These are phyloP conservation scores for Pleurotus salmoneostramineus DNA, from an alignment of 768 basidiomycete species.

Conservation along the genomic window DNA sequence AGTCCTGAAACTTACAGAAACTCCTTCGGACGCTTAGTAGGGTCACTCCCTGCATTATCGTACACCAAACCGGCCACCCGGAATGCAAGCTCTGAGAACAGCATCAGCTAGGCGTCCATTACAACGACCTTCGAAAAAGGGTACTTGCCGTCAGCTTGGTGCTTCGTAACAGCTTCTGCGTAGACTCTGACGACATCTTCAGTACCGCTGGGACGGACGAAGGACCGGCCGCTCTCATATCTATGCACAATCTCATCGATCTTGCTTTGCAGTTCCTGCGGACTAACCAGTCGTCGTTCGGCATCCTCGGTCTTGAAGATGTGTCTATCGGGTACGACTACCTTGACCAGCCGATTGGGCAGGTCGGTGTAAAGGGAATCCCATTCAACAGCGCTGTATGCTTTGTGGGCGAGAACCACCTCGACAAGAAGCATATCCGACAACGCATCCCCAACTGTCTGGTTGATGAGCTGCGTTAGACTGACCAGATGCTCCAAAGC, in stretches of 20 bases:
- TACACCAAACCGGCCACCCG: conserved; percentile 84
- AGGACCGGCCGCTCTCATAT: conserved; percentile 83
- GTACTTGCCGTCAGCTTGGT: conserved; percentile 79
- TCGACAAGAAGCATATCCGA: conserved; percentile 97
- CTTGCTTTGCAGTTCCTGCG: conserved; percentile 72
- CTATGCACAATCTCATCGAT: conserved; percentile 79
- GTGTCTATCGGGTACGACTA: conserved; percentile 77
- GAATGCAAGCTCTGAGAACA: conserved; percentile 68
- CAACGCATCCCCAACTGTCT: conserved; percentile 96
- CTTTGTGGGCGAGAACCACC: conserved; percentile 83
- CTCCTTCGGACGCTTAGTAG: conserved; percentile 70
- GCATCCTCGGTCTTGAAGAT: conserved; percentile 91
- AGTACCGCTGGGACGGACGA: conserved; percentile 95
- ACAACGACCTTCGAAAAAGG: neutral
- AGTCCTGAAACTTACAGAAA: conserved; percentile 45
- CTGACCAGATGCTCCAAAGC: conserved; percentile 75
- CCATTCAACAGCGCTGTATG: conserved; percentile 85
- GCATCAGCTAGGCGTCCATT: neutral
- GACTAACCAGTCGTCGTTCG: conserved; percentile 82
- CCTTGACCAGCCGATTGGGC: conserved; percentile 94
- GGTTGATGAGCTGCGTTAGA: conserved; percentile 86
- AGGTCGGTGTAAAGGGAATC: conserved; percentile 90
- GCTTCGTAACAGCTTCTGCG: conserved; percentile 77
- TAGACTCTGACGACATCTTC: conserved; percentile 98
- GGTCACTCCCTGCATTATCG: conserved; percentile 79